Conservation (phyloP, 176 grass and related monocot species). For the Cocos nucifera region DNA sequence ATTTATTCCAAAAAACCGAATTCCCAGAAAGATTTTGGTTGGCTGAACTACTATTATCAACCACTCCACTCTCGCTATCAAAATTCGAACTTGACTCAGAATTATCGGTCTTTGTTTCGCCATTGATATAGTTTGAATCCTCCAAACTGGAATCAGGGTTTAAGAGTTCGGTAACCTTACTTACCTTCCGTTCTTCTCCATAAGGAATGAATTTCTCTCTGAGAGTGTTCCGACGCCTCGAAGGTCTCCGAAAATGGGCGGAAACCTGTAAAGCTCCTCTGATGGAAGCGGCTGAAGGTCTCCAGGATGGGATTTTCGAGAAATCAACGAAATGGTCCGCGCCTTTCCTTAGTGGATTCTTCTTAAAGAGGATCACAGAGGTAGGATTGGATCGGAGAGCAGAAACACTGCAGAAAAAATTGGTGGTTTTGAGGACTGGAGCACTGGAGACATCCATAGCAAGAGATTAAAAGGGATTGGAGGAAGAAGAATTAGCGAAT, state of each 20-base stretch:
- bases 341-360: background rate
- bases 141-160: constrained; percentile 4
- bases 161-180: constrained; percentile 13
- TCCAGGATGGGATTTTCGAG: constrained; percentile 15
- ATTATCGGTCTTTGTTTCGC: background rate
- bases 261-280: background rate
- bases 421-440: background rate
- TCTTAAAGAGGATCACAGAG: background rate
- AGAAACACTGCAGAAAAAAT: constrained; percentile 15
- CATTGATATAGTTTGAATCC: background rate
- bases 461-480: no score
- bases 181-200: constrained; percentile 15
- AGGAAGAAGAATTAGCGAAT: no score
- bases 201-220: constrained; percentile 13
- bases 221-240: constrained; percentile 27
- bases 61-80: background rate
- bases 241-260: background rate
- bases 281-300: constrained; percentile 18
- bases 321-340: background rate
- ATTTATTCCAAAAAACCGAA: constrained; percentile 15
- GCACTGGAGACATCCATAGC: background rate
- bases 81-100: background rate
- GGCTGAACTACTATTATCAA: constrained; percentile 3
- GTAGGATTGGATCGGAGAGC: background rate
- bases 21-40: background rate